These are phyloP conservation scores for Trypanosoma conorhini DNA, from an alignment of 208 protist genomes.

Conservation along the genomic window DNA sequence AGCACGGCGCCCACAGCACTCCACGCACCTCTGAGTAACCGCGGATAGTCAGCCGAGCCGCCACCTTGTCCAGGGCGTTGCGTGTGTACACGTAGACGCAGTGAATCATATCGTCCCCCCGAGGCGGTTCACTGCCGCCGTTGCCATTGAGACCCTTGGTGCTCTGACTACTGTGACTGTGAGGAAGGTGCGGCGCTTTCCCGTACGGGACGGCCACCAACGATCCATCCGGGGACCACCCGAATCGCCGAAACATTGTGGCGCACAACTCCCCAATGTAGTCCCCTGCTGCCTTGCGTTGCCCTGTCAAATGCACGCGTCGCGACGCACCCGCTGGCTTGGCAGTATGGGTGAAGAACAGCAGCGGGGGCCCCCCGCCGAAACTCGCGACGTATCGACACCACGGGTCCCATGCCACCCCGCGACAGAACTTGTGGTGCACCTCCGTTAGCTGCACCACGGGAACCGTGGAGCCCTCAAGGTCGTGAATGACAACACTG, in stretches of 20 bases:
- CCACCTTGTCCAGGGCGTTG: slow-evolving; percentile 55
- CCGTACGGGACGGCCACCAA: slow-evolving; percentile 82
- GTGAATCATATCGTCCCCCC: slow-evolving; percentile 60
- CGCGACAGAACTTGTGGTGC: slow-evolving; percentile 83
- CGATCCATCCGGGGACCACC: slow-evolving; percentile 80
- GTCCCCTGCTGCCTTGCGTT: slow-evolving; percentile 62
- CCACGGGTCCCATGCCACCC: slow-evolving; percentile 90
- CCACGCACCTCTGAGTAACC: slow-evolving; percentile 79
- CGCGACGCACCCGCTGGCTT: slow-evolving; percentile 15
- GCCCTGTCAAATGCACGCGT: slow-evolving; percentile 52
- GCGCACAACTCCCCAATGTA: slow-evolving; percentile 79
- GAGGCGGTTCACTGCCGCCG: slow-evolving; percentile 22
- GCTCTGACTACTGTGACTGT: neutral
- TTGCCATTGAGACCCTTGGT: slow-evolving; percentile 9
- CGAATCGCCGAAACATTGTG: slow-evolving; percentile 70
- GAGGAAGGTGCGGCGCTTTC: slow-evolving; percentile 37
- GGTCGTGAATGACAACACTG: slow-evolving; percentile 80
- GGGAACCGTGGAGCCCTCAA: slow-evolving; percentile 65
- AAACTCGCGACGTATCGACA: slow-evolving; percentile 63
- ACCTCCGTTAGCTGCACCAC: slow-evolving; percentile 65
- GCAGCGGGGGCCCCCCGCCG: slow-evolving; percentile 66
- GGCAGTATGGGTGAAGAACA: slow-evolving; percentile 62
- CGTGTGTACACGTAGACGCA: slow-evolving; percentile 83
- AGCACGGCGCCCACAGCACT: slow-evolving; percentile 80
- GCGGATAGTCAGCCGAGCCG: slow-evolving; percentile 54